Evolutionary conservation across 768 basidiomycete genomes (phyloP), one percentile per base, ranked within the genome.

Genomic region (Lentinula lateritia): DNA sequence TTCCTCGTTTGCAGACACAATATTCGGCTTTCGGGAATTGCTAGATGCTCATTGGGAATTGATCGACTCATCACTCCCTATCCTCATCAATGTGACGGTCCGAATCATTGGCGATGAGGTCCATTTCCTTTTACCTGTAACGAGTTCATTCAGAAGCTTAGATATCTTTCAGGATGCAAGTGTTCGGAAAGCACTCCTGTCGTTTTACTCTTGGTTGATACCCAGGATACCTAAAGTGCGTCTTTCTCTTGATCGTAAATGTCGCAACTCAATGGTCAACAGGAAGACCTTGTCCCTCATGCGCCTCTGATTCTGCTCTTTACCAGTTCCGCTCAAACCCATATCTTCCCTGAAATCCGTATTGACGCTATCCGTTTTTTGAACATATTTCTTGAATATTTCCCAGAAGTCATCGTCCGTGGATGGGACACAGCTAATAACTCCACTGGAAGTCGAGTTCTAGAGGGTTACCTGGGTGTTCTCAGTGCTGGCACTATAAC

Each of bases 291-390:
- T 1, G 62, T 76, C 0, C 94, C 95, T 5, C 92, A 97, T 68
- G 78, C 89, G 0, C 77, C 91, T 1, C 68, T 87, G 0, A 77
- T 98, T 5, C 78, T 98, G 23, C 83, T 98, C 15, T 96, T 95
- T 70, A 86, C 87, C 0, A 88, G 92, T 6, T 96, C 95, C 9
- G 93, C 93, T 0, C 89, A 95, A 71, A 95, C 93, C 0, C 91
- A 95, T 67, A 96, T 98, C 52, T 97, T 95, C 71, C 95, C 95
- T 20, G 93, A 96, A 72, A 93, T 98, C 62, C 84, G 94, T 15
- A 82, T 98, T 42, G 95, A 98, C 69, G 92, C 93, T 3, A 80
- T 96, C 58, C 86, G 88, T 12, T 85, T 93, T 65, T 73, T 98
- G 46, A 83, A 90, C 66, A 70, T 95, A 23, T 79, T 93, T 43